A percentile compares a stretch with the other conserved stretches of the same genome.
Evolutionary conservation across 441 rosid species (phyloP).

Genomic region (Francoa sonchifolia): DNA sequence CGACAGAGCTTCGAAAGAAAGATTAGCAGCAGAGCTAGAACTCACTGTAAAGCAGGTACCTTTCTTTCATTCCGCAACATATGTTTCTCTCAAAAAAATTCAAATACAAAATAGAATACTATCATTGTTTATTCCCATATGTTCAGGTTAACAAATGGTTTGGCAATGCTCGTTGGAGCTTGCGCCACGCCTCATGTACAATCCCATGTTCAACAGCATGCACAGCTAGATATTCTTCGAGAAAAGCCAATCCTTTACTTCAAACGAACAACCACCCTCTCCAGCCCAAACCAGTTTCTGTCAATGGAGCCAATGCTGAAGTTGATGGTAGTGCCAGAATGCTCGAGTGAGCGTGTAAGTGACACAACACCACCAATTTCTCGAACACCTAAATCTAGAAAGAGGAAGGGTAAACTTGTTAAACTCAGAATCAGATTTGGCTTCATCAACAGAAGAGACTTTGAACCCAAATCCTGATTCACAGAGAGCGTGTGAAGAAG

Average conservation of each 20-base stretch:
- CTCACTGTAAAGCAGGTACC: slow-evolving; percentile 56
- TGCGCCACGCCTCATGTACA: slow-evolving; percentile 27
- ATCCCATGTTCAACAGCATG: slow-evolving; percentile 12
- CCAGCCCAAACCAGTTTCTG: slow-evolving; percentile 3
- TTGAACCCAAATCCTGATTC: not conserved
- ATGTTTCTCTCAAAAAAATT: not conserved
- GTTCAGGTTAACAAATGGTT: slow-evolving; percentile 81
- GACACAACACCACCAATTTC: slow-evolving; percentile 3
- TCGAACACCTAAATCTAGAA: slow-evolving; percentile 10
- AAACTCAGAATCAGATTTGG: slow-evolving; percentile 1
- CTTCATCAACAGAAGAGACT: not conserved
- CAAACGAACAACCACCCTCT: slow-evolving; percentile 2
- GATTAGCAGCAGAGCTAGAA: slow-evolving; percentile 53
- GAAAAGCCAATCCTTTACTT: slow-evolving; percentile 11
- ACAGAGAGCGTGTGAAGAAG: slow-evolving; percentile 9
- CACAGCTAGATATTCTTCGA: slow-evolving; percentile 13
- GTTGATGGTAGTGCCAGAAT: not conserved
- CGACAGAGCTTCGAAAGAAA: slow-evolving; percentile 41
- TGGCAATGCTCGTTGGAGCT: slow-evolving; percentile 64
- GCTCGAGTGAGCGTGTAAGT: not conserved
- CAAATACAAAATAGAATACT: not conserved
- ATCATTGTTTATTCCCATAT: not conserved
- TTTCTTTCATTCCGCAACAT: not conserved
- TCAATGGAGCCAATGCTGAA: not conserved
- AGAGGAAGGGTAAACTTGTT: slow-evolving; percentile 13